Conservation (phyloP, 805 yeast species). For the Nakazawaea ambrosiae region DNA sequence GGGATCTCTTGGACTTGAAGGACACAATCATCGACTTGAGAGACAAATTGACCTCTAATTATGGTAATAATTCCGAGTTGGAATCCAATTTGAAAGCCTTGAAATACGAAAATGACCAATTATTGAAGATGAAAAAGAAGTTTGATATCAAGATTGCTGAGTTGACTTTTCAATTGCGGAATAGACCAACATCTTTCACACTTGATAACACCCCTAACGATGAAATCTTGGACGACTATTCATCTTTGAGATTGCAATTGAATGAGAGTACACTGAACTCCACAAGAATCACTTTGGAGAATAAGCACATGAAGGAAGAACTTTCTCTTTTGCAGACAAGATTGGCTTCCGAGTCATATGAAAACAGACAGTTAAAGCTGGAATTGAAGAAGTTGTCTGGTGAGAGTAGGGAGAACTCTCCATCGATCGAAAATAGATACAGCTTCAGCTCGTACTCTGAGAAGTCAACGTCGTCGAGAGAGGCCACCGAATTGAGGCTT, state of each 20-base stretch:
- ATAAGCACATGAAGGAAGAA: slow-evolving; percentile 40
- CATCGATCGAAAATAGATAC: background rate
- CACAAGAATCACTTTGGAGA: slow-evolving; percentile 8
- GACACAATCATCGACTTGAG: slow-evolving; percentile 19
- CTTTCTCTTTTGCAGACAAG: slow-evolving; percentile 53
- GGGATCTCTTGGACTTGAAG: slow-evolving; percentile 31
- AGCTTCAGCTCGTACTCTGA: background rate
- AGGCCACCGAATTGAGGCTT: slow-evolving; percentile 1
- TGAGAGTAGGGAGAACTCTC: no score
- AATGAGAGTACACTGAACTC: slow-evolving; percentile 31
- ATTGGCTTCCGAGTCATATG: slow-evolving; percentile 58
- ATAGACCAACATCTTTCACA: slow-evolving; percentile 7
- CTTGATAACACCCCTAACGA: slow-evolving; percentile 9
- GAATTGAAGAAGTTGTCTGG: slow-evolving; percentile 22
- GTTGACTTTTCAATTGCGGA: slow-evolving; percentile 21
- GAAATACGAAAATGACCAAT: slow-evolving; percentile 26
- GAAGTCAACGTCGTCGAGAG: slow-evolving; percentile 3
- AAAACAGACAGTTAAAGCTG: slow-evolving; percentile 37
- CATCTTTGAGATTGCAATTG: slow-evolving; percentile 40
- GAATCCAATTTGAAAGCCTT: slow-evolving; percentile 20
- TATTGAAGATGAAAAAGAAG: slow-evolving; percentile 22
- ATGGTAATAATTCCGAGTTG: slow-evolving; percentile 18
- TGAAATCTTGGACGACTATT: slow-evolving; percentile 31
- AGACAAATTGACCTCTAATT: slow-evolving; percentile 23
- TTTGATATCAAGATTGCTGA: slow-evolving; percentile 26